Conservation (phyloP, 2,329 filamentous ascomycete genomes). For the Nothopassalora personata region DNA sequence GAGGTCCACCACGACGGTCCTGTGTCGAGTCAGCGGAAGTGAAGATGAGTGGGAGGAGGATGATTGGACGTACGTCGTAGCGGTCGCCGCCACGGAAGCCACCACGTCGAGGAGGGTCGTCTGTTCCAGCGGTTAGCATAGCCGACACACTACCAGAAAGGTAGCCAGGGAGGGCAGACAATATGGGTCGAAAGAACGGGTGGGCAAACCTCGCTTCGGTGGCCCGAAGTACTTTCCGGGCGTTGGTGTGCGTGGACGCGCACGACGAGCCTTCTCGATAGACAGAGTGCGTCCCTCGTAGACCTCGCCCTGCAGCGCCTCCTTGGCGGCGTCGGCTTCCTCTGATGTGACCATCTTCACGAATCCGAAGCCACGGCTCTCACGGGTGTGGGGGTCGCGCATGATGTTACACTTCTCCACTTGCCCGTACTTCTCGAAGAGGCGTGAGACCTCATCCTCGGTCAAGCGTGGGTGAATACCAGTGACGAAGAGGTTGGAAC, state of each 20-base stretch:
- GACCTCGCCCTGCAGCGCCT: conserved; percentile 88
- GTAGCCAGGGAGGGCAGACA: conserved; percentile 11
- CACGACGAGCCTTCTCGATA: conserved; percentile 97
- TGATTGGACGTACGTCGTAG: conserved; percentile 34
- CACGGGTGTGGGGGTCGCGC: conserved; percentile 96
- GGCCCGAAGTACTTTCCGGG: conserved; percentile 99
- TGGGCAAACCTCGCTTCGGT: conserved; percentile 63
- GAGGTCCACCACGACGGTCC: conserved; percentile 36
- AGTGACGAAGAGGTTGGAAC: conserved; percentile 97
- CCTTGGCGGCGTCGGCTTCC: conserved; percentile 93
- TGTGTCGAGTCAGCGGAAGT: conserved; percentile 10
- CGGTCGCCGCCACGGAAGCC: conserved; percentile 45
- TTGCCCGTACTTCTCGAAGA: conserved; percentile 98
- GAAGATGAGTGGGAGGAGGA: neutral
- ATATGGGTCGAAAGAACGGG: conserved; percentile 13
- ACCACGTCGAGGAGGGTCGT: conserved; percentile 44
- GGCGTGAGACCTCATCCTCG: conserved; percentile 83
- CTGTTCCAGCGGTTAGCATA: conserved; percentile 23
- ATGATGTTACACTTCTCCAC: conserved; percentile 99
- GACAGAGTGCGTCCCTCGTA: conserved; percentile 93
- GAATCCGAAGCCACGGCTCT: conserved; percentile 97
- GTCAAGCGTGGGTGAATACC: conserved; percentile 90
- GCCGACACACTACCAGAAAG: conserved; percentile 8
- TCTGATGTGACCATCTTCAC: conserved; percentile 97
- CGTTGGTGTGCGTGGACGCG: conserved; percentile 89